These are phyloP conservation scores for Citrus medica DNA, from an alignment of 345 rosid species.

Conservation along the genomic window DNA sequence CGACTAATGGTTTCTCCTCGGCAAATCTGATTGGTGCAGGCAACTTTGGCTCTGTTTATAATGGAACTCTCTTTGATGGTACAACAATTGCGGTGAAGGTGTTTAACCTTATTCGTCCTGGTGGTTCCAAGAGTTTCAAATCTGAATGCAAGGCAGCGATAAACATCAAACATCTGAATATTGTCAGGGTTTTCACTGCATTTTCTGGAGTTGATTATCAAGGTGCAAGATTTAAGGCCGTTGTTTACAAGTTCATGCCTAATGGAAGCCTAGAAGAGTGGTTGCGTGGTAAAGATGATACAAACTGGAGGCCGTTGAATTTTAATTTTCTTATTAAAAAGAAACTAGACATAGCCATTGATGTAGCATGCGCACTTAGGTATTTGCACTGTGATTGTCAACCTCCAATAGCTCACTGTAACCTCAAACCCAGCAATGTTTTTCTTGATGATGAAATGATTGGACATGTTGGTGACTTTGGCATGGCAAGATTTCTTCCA, in stretches of 20 bases:
- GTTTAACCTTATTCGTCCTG: not conserved
- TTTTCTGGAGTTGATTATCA: conserved; percentile 9
- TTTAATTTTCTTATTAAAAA: not conserved
- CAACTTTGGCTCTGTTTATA: too few relatives aligned
- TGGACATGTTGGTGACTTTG: not conserved
- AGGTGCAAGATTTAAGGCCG: conserved; percentile 11
- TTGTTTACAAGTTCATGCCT: conserved; percentile 6
- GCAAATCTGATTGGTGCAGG: too few relatives aligned
- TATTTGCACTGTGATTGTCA: not conserved
- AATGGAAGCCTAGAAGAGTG: conserved; percentile 16
- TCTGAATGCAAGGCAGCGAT: not conserved
- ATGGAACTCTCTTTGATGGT: too few relatives aligned
- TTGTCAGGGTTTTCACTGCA: conserved; percentile 6
- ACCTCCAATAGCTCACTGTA: not conserved
- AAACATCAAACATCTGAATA: conserved; percentile 2
- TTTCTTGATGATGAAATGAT: too few relatives aligned
- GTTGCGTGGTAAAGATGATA: not conserved
- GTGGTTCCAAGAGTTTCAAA: conserved; percentile 3
- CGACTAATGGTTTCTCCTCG: too few relatives aligned
- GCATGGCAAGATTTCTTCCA: not conserved
- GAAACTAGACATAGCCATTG: not conserved
- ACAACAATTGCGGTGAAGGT: conserved; percentile 1
- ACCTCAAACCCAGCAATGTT: too few relatives aligned
- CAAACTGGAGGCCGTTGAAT: not conserved
- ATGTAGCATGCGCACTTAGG: not conserved